phyloP scores from a whole-genome alignment of 495 filamentous ascomycete genomes.

The Pyrenopolyporus hunteri region DNA sequence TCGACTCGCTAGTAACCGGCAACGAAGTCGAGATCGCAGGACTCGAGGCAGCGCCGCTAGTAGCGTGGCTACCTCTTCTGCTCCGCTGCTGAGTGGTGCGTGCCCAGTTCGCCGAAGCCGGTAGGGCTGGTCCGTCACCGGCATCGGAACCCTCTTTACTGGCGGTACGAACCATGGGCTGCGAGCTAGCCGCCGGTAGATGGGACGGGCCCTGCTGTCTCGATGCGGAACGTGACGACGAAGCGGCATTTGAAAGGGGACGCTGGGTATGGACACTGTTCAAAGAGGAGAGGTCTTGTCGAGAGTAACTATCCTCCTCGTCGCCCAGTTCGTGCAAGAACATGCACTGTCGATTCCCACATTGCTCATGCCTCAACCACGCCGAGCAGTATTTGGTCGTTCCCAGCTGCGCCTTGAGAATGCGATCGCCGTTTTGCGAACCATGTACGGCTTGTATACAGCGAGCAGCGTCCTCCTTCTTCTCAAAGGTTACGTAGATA shows the following conservation, averaged over 20 bases:
- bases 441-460: slow-evolving; percentile 94
- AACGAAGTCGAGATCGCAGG: slow-evolving; percentile 71
- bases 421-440: slow-evolving; percentile 85
- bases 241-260: slow-evolving; percentile 51
- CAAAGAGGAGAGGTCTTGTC: slow-evolving; percentile 95
- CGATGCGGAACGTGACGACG: slow-evolving; percentile 57
- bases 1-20: slow-evolving; percentile 56
- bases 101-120: slow-evolving; percentile 93
- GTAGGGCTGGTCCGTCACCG: slow-evolving; percentile 83
- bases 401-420: slow-evolving; percentile 89
- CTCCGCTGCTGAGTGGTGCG: slow-evolving; percentile 75
- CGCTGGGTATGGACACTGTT: slow-evolving; percentile 85
- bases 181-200: slow-evolving; percentile 61
- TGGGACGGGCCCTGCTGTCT: slow-evolving; percentile 58
- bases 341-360: slow-evolving; percentile 93
- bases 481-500: slow-evolving; percentile 95
- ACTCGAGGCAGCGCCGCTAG: slow-evolving; percentile 79
- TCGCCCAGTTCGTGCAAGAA: slow-evolving; percentile 97
- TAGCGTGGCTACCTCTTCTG: slow-evolving; percentile 75
- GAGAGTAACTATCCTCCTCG: slow-evolving; percentile 93
- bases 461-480: slow-evolving; percentile 80
- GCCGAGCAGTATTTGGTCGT: slow-evolving; percentile 99
- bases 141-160: slow-evolving; percentile 76
- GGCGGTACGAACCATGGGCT: slow-evolving; percentile 73
- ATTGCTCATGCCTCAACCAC: slow-evolving; percentile 90